These are phyloP conservation scores for Mycocentrospora acerina DNA, from an alignment of 2,329 filamentous ascomycete genomes.

Conservation along the genomic window DNA sequence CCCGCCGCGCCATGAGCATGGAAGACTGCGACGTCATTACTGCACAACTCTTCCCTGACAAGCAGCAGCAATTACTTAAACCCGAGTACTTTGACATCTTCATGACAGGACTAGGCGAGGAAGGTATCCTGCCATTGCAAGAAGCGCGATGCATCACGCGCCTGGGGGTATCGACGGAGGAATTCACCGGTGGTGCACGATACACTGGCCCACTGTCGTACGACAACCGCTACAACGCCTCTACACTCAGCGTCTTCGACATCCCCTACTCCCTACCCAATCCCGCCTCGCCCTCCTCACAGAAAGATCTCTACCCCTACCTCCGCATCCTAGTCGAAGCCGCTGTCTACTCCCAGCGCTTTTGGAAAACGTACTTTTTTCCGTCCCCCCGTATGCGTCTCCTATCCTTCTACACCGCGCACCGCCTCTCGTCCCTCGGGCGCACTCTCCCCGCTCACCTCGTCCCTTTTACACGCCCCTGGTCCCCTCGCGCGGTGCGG, in stretches of 20 bases:
- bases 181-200: slow-evolving; percentile 5
- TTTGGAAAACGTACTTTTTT: slow-evolving; percentile 15
- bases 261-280: slow-evolving; percentile 3
- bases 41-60: slow-evolving; percentile 8
- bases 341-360: slow-evolving; percentile 14
- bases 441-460: slow-evolving; percentile 3
- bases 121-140: slow-evolving; percentile 6
- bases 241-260: slow-evolving; percentile 5
- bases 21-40: slow-evolving; percentile 12
- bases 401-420: slow-evolving; percentile 10
- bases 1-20: slow-evolving; percentile 2
- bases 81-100: slow-evolving; percentile 12
- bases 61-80: slow-evolving; percentile 2
- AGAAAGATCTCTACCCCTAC: background rate
- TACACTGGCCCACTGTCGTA: background rate
- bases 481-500: slow-evolving; percentile 11
- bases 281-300: background rate
- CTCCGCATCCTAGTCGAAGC: slow-evolving; percentile 15
- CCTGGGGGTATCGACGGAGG: slow-evolving; percentile 3
- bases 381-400: slow-evolving; percentile 7
- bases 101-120: slow-evolving; percentile 5
- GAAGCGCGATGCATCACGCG: slow-evolving; percentile 1
- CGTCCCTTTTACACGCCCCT: slow-evolving; percentile 10
- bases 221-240: background rate
- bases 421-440: background rate